Base-by-base conservation (phyloP, 2,329 filamentous ascomycete genomes). In the Aspergillus sp. region DNA sequence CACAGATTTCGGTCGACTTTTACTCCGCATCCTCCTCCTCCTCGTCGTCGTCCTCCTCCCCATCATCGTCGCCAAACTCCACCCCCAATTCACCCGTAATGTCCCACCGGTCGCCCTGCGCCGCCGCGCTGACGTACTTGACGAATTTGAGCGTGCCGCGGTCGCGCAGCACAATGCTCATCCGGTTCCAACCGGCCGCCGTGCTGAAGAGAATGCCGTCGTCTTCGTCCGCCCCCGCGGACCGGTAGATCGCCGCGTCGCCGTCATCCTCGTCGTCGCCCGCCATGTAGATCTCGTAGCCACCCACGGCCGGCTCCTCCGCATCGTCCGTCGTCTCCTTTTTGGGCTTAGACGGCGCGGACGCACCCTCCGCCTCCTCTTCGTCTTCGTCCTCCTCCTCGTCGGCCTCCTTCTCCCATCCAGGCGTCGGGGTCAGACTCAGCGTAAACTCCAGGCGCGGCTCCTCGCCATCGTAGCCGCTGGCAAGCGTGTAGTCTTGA, bases 91-190 rank as follows among this genome's bases (percentile, higher is more conserved):
- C 85, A 0, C 86, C 94, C 44, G 85, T 87, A 46, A 97, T 80
- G 74, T 99, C 94, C 91, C 92, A 97, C 41, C 94, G 81, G 73
- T 97, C 94, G 1, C 94, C 94, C 66, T 84, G 84, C 6, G 94
- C 94, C 47, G 81, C 83, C 54, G 80, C 80, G 72, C 88, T 95
- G 19, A 99, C 88, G 71, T 97, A 99, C 78, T 97, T 99, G 65
- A 97, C 91, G 69, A 99, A 99, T 70, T 90, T 87, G 67, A 99
- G 78, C 13, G 88, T 88, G 13, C 90, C 92, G 60, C 84, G 85
- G 69, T 99, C 94, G 53, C 94, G 83, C 61, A 97, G 77, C 29
- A 97, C 94, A 59, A 99, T 84, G 58, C 88, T 91, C 77, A 99
- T 80, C 58, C 88, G 90, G 72, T 97, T 97, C 94, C 94, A 99